These are phyloP conservation scores for Claviceps purpurea DNA, from an alignment of 2,329 filamentous ascomycete genomes.

Conservation along the genomic window DNA sequence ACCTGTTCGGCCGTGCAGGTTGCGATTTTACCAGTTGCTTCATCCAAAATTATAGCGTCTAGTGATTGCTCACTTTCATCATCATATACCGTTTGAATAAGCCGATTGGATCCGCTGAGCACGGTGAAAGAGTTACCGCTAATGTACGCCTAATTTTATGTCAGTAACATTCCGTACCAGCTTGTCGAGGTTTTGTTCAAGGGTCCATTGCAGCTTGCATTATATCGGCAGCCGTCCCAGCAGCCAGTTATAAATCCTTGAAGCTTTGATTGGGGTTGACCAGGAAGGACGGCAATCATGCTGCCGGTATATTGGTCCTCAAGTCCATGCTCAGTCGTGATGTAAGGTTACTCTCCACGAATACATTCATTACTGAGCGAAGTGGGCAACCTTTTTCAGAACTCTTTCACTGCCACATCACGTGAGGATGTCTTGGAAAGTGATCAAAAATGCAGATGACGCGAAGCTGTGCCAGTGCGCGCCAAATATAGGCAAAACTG, in stretches of 20 bases:
- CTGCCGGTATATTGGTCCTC: constrained; percentile 16
- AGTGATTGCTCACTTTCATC: constrained; percentile 52
- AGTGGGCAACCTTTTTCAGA: too few relatives aligned
- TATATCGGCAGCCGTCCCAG: constrained; percentile 60
- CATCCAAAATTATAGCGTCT: constrained; percentile 68
- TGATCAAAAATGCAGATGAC: too few relatives aligned
- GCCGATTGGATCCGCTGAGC: constrained; percentile 56
- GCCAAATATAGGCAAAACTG: too few relatives aligned
- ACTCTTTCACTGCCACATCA: too few relatives aligned
- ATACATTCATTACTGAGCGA: too few relatives aligned
- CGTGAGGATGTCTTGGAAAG: too few relatives aligned
- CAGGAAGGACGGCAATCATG: constrained; percentile 71
- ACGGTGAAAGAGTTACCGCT: constrained; percentile 81
- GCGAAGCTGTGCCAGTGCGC: too few relatives aligned
- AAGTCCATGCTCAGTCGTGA: constrained; percentile 2
- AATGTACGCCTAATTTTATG: constrained; percentile 59
- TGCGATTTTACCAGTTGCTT: constrained; percentile 73
- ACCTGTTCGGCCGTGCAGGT: constrained; percentile 53
- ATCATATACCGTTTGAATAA: constrained; percentile 85
- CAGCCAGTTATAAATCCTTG: constrained; percentile 62
- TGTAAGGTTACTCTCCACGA: not conserved
- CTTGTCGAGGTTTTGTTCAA: not conserved
- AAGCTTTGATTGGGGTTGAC: constrained; percentile 63
- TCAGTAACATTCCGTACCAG: not conserved
- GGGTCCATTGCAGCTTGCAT: constrained; percentile 37